Conservation (phyloP, 129 eudicot genomes). For the Flaveria brownii region DNA sequence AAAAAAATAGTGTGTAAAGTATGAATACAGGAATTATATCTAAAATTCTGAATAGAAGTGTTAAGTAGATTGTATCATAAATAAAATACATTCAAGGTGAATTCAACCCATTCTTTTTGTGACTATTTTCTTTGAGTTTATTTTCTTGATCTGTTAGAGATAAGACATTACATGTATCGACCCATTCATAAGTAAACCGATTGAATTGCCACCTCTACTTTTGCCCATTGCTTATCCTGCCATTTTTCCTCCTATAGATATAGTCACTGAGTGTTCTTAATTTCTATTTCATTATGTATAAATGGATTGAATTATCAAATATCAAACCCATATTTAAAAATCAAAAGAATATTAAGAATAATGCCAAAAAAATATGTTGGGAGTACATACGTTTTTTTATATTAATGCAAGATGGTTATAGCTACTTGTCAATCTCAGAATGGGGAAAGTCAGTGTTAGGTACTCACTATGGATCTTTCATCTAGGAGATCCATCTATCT, state of each 20-base stretch:
- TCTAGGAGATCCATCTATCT: neutral
- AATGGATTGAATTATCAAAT: too few species aligned
- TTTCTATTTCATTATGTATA: too few species aligned
- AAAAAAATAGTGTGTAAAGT: neutral
- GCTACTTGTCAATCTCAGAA: too few species aligned
- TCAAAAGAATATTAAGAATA: too few species aligned
- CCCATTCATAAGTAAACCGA: neutral
- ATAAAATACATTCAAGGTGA: neutral
- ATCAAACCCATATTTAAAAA: too few species aligned
- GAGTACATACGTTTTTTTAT: too few species aligned
- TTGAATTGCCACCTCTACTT: neutral
- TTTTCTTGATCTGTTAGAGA: neutral
- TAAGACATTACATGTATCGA: neutral
- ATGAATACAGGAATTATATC: neutral
- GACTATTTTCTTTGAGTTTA: neutral
- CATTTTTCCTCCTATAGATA: neutral
- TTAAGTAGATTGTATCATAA: neutral
- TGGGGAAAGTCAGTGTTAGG: too few species aligned
- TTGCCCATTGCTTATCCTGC: neutral
- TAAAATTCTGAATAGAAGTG: neutral
- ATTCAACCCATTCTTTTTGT: neutral
- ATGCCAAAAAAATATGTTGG: too few species aligned
- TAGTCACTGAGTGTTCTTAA: too few species aligned
- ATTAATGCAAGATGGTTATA: too few species aligned
- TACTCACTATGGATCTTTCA: too few species aligned